Percentiles rank a stretch among this genome's conserved stretches.
phyloP scores from a whole-genome alignment of 352 stramenopile genomes.

The Phytophthora citrophthora region DNA sequence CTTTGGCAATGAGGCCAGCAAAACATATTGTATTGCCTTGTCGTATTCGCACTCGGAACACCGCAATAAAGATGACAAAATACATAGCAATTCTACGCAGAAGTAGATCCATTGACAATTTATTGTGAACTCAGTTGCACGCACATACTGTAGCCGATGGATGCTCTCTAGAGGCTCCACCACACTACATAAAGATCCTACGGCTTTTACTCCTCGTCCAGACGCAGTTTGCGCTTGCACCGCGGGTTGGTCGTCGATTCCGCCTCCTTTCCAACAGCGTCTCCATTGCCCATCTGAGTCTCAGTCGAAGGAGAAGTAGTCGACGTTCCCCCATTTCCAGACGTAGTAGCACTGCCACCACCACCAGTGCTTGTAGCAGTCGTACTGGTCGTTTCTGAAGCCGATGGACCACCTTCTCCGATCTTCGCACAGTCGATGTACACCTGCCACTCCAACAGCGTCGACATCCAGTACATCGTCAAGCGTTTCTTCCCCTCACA shows the following conservation, averaged over 20 bases:
- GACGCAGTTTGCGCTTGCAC: conserved; percentile 10
- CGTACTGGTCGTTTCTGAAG: conserved; percentile 1
- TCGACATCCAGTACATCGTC: conserved; percentile 49
- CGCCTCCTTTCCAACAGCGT: conserved; percentile 2
- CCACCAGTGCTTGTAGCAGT: background rate
- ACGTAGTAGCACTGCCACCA: too few species aligned
- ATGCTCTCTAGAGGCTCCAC: too few species aligned
- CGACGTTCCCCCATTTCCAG: too few species aligned
- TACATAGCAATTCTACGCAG: too few species aligned
- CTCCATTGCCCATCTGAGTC: background rate
- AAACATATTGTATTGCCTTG: too few species aligned
- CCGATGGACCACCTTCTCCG: conserved; percentile 14
- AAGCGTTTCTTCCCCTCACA: conserved; percentile 39
- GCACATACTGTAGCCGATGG: too few species aligned
- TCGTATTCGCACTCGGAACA: too few species aligned
- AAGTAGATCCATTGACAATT: too few species aligned
- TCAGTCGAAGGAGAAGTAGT: too few species aligned
- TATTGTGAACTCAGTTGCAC: too few species aligned
- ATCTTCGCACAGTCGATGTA: conserved; percentile 33
- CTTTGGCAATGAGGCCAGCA: too few species aligned
- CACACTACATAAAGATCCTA: background rate
- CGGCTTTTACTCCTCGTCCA: background rate
- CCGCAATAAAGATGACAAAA: too few species aligned
- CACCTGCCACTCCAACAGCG: conserved; percentile 29
- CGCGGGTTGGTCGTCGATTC: background rate